These are phyloP conservation scores for Ailanthus altissimus DNA, from an alignment of 345 rosid species.

Conservation along the genomic window DNA sequence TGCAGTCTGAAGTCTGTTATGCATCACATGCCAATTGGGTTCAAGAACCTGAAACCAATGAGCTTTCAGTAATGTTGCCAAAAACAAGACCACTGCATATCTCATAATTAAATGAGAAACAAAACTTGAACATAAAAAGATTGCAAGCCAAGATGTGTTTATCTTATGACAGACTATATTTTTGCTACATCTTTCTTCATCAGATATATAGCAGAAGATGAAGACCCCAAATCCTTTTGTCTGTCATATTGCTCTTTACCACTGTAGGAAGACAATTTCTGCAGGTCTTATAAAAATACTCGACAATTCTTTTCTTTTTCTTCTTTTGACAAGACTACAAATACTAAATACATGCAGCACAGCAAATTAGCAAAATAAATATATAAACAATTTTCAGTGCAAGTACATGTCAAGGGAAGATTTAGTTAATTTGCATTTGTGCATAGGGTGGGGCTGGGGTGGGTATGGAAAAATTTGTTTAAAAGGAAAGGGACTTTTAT, in stretches of 20 bases:
- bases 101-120: background rate
- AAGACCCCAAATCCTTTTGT: background rate
- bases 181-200: background rate
- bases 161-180: background rate
- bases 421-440: too few relatives aligned
- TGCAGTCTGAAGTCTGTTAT: constrained; percentile 66
- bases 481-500: too few relatives aligned
- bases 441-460: too few relatives aligned
- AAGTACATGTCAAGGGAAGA: background rate
- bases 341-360: background rate
- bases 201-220: background rate
- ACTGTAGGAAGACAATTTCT: too few relatives aligned
- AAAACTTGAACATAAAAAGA: background rate
- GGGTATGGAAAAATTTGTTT: too few relatives aligned
- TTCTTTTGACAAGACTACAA: background rate
- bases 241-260: background rate
- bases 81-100: background rate
- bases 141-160: background rate
- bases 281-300: too few relatives aligned
- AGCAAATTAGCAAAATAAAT: background rate
- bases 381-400: background rate
- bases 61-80: background rate
- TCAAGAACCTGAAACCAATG: constrained; percentile 76
- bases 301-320: background rate
- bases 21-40: constrained; percentile 97